phyloP scores from a whole-genome alignment of 257 asterid species.

The Salvia splendens region DNA sequence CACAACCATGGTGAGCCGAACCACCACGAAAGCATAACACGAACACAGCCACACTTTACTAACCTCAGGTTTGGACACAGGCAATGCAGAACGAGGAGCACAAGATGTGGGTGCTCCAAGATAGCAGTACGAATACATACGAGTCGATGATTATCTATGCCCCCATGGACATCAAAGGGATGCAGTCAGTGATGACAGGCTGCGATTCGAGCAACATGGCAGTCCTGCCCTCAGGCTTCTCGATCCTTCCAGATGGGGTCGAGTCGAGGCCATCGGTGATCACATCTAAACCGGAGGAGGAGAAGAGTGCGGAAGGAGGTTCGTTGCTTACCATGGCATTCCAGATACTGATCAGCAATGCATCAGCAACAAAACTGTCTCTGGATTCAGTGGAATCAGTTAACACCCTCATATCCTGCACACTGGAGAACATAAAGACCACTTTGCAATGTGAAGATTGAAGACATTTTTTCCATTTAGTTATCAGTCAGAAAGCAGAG shows the following conservation, averaged over 20 bases:
- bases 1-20: conserved; percentile 57
- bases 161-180: conserved; percentile 64
- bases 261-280: conserved; percentile 65
- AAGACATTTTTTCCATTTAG: neutral
- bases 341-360: conserved; percentile 62
- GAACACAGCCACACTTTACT: conserved; percentile 13
- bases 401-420: conserved; percentile 57
- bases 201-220: conserved; percentile 70
- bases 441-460: conserved; percentile 74
- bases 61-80: conserved; percentile 39
- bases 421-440: conserved; percentile 65
- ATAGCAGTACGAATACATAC: conserved; percentile 55
- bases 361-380: conserved; percentile 50
- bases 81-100: conserved; percentile 48
- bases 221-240: conserved; percentile 77
- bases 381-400: conserved; percentile 65
- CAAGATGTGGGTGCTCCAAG: conserved; percentile 75
- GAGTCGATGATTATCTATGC: conserved; percentile 75
- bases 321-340: conserved; percentile 69
- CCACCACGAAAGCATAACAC: too few relatives aligned
- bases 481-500: neutral
- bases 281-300: conserved; percentile 66
- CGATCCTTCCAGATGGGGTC: conserved; percentile 72
- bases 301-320: conserved; percentile 74
- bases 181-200: conserved; percentile 81